phyloP scores from a whole-genome alignment of 257 asterid species.

The Vinca minor region DNA sequence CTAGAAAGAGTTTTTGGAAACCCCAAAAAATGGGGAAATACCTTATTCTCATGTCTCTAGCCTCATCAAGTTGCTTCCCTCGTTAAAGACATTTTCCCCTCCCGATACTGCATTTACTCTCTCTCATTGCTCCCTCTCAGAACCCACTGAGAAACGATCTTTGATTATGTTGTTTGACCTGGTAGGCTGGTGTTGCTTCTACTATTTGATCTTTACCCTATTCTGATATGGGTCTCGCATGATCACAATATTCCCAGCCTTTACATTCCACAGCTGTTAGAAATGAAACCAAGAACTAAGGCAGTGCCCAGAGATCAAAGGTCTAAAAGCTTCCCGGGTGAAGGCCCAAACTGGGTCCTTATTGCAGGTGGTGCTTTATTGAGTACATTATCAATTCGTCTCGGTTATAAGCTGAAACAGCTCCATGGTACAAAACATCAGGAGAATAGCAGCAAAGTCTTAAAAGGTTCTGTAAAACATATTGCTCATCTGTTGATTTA shows the following conservation, averaged over 20 bases:
- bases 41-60: no score
- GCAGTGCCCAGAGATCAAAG: conserved; percentile 35
- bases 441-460: conserved; percentile 29
- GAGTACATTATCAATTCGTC: conserved; percentile 65
- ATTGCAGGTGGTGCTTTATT: conserved; percentile 77
- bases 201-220: background rate
- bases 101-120: no score
- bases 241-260: conserved; percentile 19
- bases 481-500: background rate
- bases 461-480: conserved; percentile 39
- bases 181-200: conserved; percentile 6
- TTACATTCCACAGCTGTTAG: conserved; percentile 19
- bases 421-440: conserved; percentile 49
- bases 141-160: background rate
- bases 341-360: conserved; percentile 75
- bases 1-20: no score
- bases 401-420: conserved; percentile 79
- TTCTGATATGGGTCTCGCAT: conserved; percentile 19
- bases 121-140: background rate
- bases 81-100: no score
- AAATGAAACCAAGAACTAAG: conserved; percentile 49
- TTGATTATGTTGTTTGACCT: background rate
- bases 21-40: no score
- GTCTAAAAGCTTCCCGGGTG: conserved; percentile 39
- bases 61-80: no score